Base-by-base conservation (phyloP, 2,329 filamentous ascomycete species). In the Cladosporium colombiae region DNA sequence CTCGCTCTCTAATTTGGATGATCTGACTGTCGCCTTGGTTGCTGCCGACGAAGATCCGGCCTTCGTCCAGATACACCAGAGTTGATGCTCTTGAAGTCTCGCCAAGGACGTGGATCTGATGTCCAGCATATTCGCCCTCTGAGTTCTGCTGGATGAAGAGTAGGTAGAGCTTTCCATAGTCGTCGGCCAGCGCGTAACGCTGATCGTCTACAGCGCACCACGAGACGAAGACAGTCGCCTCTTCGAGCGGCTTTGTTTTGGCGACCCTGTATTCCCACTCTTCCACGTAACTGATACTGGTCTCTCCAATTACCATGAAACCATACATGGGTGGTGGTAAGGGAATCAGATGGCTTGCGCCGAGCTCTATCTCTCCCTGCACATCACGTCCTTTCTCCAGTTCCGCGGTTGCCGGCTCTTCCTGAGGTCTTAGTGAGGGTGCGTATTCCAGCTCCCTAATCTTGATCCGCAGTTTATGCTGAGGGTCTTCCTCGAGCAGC, bases 21-120 rank as follows among this genome's bases (percentile, higher is more conserved):
- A 98, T 84, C 75, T 97, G 93, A 1, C 92, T 96, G 76, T 99
- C 92, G 40, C 94, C 94, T 72, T 95, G 91, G 76, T 97, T 93
- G 1, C 94, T 97, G 13, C 91, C 95, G 49, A 99, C 84, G 75
- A 96, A 98, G 14, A 97, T 82, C 56, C 90, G 82, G 0, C 89
- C 86, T 46, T 86, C 82, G 31, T 88, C 88, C 68, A 97, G 83
- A 74, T 96, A 95, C 0, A 96, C 88, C 52, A 99, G 80, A 16
- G 84, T 88, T 7, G 89, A 90, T 11, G 94, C 91, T 70, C 91
- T 86, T 16, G 93, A 92, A 0, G 90, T 93, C 67, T 83, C 74
- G 4, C 87, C 88, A 23, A 96, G 83, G 25, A 84, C 80, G 60
- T 87, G 84, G 23, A 97, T 82, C 63, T 88, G 86, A 84, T 96